phyloP scores from a whole-genome alignment of 441 rosid species.

The Syzygium syzygioides region DNA sequence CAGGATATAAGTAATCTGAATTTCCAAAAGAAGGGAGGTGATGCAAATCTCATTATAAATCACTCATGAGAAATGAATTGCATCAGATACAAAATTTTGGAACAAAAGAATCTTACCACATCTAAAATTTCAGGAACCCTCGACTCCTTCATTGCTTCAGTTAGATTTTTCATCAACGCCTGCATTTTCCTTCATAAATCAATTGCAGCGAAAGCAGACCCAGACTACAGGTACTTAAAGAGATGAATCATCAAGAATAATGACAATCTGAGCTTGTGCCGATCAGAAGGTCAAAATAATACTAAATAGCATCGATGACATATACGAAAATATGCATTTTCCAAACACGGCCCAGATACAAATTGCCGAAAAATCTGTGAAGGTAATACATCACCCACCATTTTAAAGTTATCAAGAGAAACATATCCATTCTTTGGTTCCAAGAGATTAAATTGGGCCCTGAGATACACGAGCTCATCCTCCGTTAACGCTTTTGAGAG shows the following conservation, averaged over 20 bases:
- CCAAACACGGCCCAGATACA: not conserved
- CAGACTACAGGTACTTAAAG: not conserved
- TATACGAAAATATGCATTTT: not conserved
- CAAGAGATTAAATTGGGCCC: conserved; percentile 69
- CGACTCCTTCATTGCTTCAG: conserved; percentile 88
- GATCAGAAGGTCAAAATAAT: not conserved
- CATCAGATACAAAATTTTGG: not conserved
- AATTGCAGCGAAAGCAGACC: conserved; percentile 1
- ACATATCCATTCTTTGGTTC: conserved; percentile 78
- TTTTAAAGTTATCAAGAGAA: conserved; percentile 70
- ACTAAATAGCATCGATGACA: not conserved
- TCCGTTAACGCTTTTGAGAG: conserved; percentile 81
- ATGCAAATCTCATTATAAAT: not conserved
- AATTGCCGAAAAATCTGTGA: not conserved
- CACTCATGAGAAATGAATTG: not conserved
- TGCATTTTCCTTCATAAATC: conserved; percentile 16
- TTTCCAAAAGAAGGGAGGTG: not conserved
- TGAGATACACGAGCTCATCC: conserved; percentile 73
- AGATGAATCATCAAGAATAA: not conserved
- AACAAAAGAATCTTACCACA: conserved; percentile 27
- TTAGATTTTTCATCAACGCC: conserved; percentile 64
- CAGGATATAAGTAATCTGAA: not conserved
- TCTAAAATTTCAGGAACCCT: conserved; percentile 69
- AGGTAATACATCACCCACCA: conserved; percentile 33
- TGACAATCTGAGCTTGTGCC: not conserved